A percentile compares a stretch with the other conserved stretches of the same genome.
These are phyloP conservation scores for Leishmania braziliensis DNA, from an alignment of 208 protist species.

Conservation along the genomic window DNA sequence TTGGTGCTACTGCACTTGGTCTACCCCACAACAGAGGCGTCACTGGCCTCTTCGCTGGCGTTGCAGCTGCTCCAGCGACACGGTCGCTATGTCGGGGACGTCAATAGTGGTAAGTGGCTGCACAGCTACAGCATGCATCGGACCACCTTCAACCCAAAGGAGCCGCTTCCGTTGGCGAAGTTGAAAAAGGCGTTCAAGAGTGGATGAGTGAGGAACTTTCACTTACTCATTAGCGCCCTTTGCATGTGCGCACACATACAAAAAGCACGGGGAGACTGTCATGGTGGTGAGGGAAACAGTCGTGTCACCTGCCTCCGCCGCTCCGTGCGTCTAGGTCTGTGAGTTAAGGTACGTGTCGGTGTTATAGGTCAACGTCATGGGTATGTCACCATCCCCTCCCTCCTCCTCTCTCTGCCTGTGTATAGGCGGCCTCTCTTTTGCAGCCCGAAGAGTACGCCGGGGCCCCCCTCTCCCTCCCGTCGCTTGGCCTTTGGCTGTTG, in stretches of 20 bases:
- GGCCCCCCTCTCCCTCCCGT: too few relatives aligned
- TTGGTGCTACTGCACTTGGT: constrained; percentile 57
- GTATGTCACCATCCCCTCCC: background rate
- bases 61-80: constrained; percentile 63
- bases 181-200: constrained; percentile 60
- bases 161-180: constrained; percentile 46
- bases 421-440: too few relatives aligned
- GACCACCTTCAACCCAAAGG: constrained; percentile 32
- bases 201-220: background rate
- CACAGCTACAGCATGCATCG: constrained; percentile 59
- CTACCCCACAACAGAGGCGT: constrained; percentile 18
- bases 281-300: background rate
- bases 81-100: constrained; percentile 55
- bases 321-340: background rate
- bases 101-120: constrained; percentile 41
- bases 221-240: background rate
- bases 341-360: too few relatives aligned
- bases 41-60: constrained; percentile 33
- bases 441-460: too few relatives aligned
- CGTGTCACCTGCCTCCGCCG: background rate
- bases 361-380: too few relatives aligned
- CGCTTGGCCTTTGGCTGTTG: too few relatives aligned
- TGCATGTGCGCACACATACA: background rate
- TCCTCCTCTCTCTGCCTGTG: background rate
- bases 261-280: background rate